Evolutionary conservation across 495 filamentous ascomycete genomes (phyloP).

Genomic region (Penicillium parvum): DNA sequence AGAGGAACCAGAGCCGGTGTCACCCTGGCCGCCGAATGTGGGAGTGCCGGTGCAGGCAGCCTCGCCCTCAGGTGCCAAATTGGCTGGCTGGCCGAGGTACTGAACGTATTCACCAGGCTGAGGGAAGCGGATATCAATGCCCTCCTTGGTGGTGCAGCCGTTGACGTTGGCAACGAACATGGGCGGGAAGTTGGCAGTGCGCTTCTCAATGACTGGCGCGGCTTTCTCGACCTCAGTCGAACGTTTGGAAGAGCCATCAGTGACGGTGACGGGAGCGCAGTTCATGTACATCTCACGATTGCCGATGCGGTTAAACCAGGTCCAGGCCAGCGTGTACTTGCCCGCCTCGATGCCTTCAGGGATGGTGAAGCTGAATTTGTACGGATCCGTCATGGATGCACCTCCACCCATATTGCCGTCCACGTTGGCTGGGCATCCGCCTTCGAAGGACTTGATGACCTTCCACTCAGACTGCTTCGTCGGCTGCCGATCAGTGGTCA

Average conservation of each 20-base stretch:
- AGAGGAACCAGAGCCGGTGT: constrained; percentile 9
- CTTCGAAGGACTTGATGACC: constrained; percentile 78
- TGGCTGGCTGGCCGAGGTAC: constrained; percentile 19
- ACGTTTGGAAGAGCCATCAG: constrained; percentile 45
- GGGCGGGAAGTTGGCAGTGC: constrained; percentile 54
- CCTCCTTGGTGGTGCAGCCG: constrained; percentile 56
- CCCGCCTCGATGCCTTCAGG: constrained; percentile 39
- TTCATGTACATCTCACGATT: constrained; percentile 96
- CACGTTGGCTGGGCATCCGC: constrained; percentile 67
- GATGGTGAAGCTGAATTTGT: constrained; percentile 42
- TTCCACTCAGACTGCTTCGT: constrained; percentile 55
- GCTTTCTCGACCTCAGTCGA: constrained; percentile 18
- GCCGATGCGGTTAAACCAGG: constrained; percentile 87
- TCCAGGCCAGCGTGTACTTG: constrained; percentile 73
- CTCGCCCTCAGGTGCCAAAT: constrained; percentile 25
- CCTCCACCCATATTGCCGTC: constrained; percentile 33
- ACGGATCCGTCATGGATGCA: constrained; percentile 17
- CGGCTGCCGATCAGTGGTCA: constrained; percentile 68
- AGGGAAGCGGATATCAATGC: constrained; percentile 61
- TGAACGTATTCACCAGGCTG: constrained; percentile 63
- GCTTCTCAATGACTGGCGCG: constrained; percentile 28
- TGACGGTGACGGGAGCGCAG: constrained; percentile 69
- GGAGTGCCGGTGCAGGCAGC: constrained; percentile 33
- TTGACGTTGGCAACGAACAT: constrained; percentile 79
- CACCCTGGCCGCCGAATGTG: constrained; percentile 25